These are phyloP conservation scores for Monosporascus ibericus DNA, from an alignment of 2,329 filamentous ascomycete species.

Conservation along the genomic window DNA sequence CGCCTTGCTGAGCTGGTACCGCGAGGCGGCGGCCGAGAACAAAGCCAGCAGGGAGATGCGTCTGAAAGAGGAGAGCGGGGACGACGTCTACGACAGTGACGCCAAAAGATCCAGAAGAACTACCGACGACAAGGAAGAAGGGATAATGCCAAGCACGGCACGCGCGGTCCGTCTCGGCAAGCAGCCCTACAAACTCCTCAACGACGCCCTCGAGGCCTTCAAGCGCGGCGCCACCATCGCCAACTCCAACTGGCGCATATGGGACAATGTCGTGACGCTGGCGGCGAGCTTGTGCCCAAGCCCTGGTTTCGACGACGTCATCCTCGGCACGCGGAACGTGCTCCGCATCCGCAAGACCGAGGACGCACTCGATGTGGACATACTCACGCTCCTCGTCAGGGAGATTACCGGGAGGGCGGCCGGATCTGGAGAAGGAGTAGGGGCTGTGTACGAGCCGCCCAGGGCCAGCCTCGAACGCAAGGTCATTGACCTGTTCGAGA, in stretches of 20 bases:
- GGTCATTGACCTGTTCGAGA: conserved; percentile 68
- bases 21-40: conserved; percentile 40
- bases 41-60: conserved; percentile 16
- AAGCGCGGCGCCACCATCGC: conserved; percentile 81
- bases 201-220: conserved; percentile 75
- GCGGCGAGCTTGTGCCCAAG: conserved; percentile 66
- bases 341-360: conserved; percentile 75
- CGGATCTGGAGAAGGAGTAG: conserved; percentile 21
- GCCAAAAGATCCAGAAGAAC: background rate
- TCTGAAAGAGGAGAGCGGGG: conserved; percentile 1
- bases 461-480: conserved; percentile 57
- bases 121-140: conserved; percentile 4
- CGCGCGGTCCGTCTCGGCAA: conserved; percentile 30
- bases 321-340: conserved; percentile 68
- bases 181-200: conserved; percentile 52
- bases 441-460: conserved; percentile 33
- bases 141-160: conserved; percentile 27
- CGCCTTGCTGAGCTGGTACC: conserved; percentile 66
- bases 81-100: conserved; percentile 24
- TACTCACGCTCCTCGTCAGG: conserved; percentile 66
- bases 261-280: conserved; percentile 92
- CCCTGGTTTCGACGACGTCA: conserved; percentile 67
- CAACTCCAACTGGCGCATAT: conserved; percentile 84
- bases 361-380: conserved; percentile 66
- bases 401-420: conserved; percentile 47